These are phyloP conservation scores for Triticum monococcum DNA, from an alignment of 176 grass and related monocot genomes.

Conservation along the genomic window DNA sequence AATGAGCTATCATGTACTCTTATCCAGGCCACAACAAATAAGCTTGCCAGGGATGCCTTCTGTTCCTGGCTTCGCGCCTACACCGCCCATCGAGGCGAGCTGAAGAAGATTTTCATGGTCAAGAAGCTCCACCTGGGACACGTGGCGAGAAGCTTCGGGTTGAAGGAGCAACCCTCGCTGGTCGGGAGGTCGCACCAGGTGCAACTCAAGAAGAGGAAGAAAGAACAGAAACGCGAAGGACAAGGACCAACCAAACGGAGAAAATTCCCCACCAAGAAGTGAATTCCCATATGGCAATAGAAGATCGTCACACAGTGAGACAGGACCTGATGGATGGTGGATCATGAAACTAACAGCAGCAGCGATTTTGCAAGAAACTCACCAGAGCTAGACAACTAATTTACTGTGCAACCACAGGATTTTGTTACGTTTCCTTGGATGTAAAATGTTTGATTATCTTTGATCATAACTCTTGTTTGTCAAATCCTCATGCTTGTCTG, in stretches of 20 bases:
- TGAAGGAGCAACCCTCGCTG: slow-evolving; percentile 81
- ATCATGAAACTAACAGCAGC: slow-evolving; percentile 23
- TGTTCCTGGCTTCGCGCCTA: slow-evolving; percentile 92
- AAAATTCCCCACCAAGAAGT: slow-evolving; percentile 44
- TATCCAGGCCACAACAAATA: slow-evolving; percentile 52
- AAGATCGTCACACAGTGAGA: not conserved
- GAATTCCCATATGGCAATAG: not conserved
- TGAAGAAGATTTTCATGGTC: slow-evolving; percentile 94
- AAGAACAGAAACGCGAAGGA: slow-evolving; percentile 42
- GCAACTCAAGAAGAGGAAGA: slow-evolving; percentile 83
- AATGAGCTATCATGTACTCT: not conserved
- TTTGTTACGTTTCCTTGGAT: not conserved
- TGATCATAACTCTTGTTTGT: not conserved
- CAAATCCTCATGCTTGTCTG: no score
- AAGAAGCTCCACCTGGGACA: slow-evolving; percentile 96
- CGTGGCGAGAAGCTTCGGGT: slow-evolving; percentile 74
- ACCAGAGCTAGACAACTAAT: not conserved
- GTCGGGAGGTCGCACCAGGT: slow-evolving; percentile 69
- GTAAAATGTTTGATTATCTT: not conserved
- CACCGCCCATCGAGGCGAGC: slow-evolving; percentile 81
- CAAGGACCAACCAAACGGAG: slow-evolving; percentile 50
- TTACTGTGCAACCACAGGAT: not conserved
- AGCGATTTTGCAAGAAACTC: not conserved
- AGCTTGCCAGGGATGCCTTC: slow-evolving; percentile 83
- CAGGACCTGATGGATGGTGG: not conserved